Base-by-base conservation (phyloP, 2,329 filamentous ascomycete genomes). In the Cordyceps cateniannulata region DNA sequence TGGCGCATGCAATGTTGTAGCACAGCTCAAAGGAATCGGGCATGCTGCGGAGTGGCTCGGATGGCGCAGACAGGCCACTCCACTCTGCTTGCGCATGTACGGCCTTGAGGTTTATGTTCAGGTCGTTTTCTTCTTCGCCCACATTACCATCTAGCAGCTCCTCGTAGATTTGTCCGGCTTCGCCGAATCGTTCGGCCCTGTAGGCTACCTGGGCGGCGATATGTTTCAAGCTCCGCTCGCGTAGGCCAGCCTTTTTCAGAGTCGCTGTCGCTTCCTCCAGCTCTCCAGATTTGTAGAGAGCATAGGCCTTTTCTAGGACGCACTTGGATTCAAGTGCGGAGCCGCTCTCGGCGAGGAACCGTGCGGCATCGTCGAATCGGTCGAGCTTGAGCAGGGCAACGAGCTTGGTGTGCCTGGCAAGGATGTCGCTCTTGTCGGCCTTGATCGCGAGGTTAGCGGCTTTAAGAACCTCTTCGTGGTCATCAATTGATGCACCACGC, bases 341-440 rank as follows among this genome's bases (percentile, higher is more conserved):
- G 53, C 85, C 85, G 20, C 80, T 85, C 40, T 86, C 83, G 62
- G 86, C 82, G 62, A 93, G 81, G 60, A 85, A 81, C 62, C 85
- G 84, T 52, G 91, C 77, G 50, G 89, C 89, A 72, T 95, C 90
- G 61, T 89, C 84, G 72, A 88, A 95, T 62, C 90, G 88, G 73
- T 95, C 91, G 66, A 95, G 84, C 71, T 92, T 91, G 64, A 95
- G 79, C 22, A 95, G 81, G 24, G 90, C 89, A 49, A 93, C 82
- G 16, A 88, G 81, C 63, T 88, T 87, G 40, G 86, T 87, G 71
- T 88, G 86, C 42, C 88, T 85, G 58, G 87, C 86, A 45, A 83
- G 76, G 35, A 72, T 62, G 65, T 87, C 81, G 58, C 72, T 72
- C 69, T 86, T 87, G 65, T 85, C 82, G 60, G 82, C 79, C 67